Conservation (phyloP, 2,329 filamentous ascomycete genomes). For the Alternaria longipes region DNA sequence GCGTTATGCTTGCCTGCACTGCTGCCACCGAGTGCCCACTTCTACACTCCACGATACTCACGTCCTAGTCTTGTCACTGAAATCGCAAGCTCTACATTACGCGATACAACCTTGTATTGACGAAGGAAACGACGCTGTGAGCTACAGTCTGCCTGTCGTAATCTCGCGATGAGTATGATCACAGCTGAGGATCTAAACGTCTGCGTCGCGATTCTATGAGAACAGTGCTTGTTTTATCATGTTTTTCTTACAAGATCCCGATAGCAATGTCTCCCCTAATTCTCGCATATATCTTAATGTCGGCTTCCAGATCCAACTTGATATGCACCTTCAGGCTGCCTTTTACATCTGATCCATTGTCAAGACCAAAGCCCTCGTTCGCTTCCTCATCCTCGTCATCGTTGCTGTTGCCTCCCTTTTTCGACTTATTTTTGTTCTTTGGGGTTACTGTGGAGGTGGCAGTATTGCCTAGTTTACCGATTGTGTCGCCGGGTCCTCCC, state of each 20-base stretch:
- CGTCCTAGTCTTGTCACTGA: not conserved
- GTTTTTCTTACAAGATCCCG: constrained; percentile 21
- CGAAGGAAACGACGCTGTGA: too few relatives aligned
- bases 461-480: constrained; percentile 15
- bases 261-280: constrained; percentile 37
- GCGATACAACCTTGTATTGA: not conserved
- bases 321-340: constrained; percentile 36
- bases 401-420: constrained; percentile 5
- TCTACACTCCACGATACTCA: not conserved
- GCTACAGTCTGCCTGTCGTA: accelerated
- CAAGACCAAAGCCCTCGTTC: constrained; percentile 27
- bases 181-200: not conserved
- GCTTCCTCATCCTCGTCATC: constrained; percentile 15
- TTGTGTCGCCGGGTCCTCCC: constrained; percentile 16
- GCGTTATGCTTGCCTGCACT: not conserved
- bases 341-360: constrained; percentile 34
- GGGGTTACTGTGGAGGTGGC: not conserved
- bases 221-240: not conserved
- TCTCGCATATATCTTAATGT: constrained; percentile 32
- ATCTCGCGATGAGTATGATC: not conserved
- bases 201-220: not conserved
- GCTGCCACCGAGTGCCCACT: not conserved
- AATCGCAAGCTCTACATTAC: not conserved
- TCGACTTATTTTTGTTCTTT: constrained; percentile 3
- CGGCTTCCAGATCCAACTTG: constrained; percentile 15